Evolutionary conservation across 1,139 yeast genomes (phyloP), one percentile per base, ranked within the genome.

Genomic region (Torulaspora globosa): DNA sequence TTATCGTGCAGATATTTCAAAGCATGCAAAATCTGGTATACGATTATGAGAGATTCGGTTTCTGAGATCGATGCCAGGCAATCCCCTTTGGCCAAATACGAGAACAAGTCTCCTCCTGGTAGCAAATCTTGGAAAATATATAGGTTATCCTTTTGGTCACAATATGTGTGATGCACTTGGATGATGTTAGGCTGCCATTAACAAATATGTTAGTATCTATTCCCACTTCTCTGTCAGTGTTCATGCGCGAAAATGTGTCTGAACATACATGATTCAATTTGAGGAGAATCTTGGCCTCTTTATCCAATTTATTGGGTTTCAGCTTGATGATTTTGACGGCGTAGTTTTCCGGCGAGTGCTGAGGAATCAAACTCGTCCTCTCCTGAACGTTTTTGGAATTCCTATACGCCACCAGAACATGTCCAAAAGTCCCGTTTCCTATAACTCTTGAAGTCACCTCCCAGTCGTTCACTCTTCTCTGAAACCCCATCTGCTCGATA

Each of bases 61-160:
- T 80, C 86, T 1, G 79, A 69, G 1, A 81, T 53, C 1, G 78
- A 60, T 2, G 65, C 57, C 15, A 76, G 57, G 12, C 64, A 58
- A 21, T 68, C 67, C 2, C 74, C 75, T 41, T 70, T 69, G 0
- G 78, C 71, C 23, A 82, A 59, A 53, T 80, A 82, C 0, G 85
- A 79, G 52, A 80, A 80, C 12, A 82, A 62, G 55, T 82, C 89
- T 0, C 88, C 88, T 1, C 88, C 88, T 47, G 76, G 70, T 4
- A 76, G 59, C 50, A 74, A 65, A 52, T 78, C 81, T 56, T 79
- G 78, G 52, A 76, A 76, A 8, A 79, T 71, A 44, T 71, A 74
- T 2, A 74, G 49, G 11, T 74, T 56, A 41, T 73, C 53, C 31
- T 71, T 43, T 37, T 68, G 46, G 52, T 72, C 60, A 54, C 72